phyloP scores from a whole-genome alignment of 2,329 filamentous ascomycete species.

The Botrytis medusae region DNA sequence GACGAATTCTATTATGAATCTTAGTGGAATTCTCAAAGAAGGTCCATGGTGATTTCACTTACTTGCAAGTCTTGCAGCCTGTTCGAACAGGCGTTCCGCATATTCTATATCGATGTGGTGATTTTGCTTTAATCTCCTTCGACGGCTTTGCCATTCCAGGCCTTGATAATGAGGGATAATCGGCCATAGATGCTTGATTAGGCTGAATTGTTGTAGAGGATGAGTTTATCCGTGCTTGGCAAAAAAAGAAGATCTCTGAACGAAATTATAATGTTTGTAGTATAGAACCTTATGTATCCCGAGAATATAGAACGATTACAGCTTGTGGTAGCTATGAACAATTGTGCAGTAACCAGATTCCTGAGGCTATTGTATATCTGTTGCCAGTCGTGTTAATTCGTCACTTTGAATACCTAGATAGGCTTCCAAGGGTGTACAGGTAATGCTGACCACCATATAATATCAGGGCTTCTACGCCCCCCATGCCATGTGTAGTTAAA shows the following conservation, averaged over 20 bases:
- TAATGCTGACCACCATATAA: conserved; percentile 16
- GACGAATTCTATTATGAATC: conserved; percentile 31
- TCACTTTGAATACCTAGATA: neutral
- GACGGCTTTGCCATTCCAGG: neutral
- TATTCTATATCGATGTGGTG: conserved; percentile 33
- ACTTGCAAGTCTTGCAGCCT: conserved; percentile 39
- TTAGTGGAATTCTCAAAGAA: conserved; percentile 1
- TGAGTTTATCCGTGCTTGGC: neutral
- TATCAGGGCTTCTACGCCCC: neutral
- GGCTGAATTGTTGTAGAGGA: neutral
- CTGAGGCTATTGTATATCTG: neutral
- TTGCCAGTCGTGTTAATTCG: neutral
- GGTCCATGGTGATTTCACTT: conserved; percentile 14
- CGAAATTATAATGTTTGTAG: neutral
- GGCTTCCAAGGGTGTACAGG: neutral
- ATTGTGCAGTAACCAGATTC: neutral
- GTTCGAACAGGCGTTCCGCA: conserved; percentile 37
- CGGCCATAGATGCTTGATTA: neutral
- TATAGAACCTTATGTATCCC: neutral
- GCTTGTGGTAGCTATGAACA: neutral
- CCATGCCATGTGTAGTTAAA: neutral
- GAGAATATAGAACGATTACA: neutral
- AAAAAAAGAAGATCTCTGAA: neutral
- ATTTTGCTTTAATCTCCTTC: conserved; percentile 28
- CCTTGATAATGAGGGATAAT: neutral